Percentiles rank a stretch among this genome's conserved stretches.
Evolutionary conservation across 768 basidiomycete genomes (phyloP).

Genomic region (Russula sp.): DNA sequence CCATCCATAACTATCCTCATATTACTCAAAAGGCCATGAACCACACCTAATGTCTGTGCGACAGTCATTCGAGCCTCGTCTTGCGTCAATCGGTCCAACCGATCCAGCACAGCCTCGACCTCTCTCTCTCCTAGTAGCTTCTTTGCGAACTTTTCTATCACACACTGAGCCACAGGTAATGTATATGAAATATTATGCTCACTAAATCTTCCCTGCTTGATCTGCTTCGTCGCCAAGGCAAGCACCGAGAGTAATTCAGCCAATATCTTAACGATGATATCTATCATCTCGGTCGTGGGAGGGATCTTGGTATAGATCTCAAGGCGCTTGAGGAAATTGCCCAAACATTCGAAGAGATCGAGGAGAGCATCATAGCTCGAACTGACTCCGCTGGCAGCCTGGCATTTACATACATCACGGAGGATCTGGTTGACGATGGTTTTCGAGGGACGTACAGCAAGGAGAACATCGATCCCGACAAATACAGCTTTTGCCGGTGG

Average conservation of each 20-base stretch:
- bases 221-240: constrained; percentile 7
- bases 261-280: background rate
- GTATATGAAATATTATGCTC: background rate
- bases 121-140: constrained; percentile 3
- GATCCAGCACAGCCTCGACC: background rate
- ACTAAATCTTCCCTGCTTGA: constrained; percentile 3
- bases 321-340: background rate
- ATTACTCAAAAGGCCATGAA: background rate
- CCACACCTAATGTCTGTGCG: background rate
- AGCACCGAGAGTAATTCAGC: constrained; percentile 4
- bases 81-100: background rate
- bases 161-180: background rate
- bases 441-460: background rate
- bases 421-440: background rate
- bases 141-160: constrained; percentile 1
- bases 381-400: background rate
- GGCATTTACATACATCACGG: background rate
- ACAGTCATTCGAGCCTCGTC: background rate
- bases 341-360: background rate
- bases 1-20: background rate
- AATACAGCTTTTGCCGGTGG: background rate
- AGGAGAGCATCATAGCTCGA: background rate
- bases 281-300: background rate
- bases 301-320: background rate
- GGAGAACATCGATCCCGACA: background rate